phyloP scores from a whole-genome alignment of 2,329 filamentous ascomycete species.

The Coniella vitis region DNA sequence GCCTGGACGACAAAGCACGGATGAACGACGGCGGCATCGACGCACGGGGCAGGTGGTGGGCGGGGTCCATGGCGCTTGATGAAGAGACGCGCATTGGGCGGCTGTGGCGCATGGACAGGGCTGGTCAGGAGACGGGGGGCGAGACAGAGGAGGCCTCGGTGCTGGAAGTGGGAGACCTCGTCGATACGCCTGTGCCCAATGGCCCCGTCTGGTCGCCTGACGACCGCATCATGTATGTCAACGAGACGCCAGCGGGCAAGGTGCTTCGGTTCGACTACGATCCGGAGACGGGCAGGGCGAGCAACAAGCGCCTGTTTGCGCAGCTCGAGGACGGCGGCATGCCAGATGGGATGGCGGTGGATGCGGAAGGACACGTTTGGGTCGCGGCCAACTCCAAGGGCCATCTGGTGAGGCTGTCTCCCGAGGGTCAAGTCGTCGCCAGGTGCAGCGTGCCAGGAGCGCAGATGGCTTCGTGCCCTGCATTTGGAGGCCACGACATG shows the following conservation, averaged over 20 bases:
- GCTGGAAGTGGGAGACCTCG: conserved; percentile 9
- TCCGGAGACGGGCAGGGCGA: neutral
- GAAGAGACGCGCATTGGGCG: conserved; percentile 19
- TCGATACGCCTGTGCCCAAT: conserved; percentile 19
- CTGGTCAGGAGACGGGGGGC: conserved; percentile 5
- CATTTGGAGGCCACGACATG: conserved; percentile 13
- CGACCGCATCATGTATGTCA: conserved; percentile 12
- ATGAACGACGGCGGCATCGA: conserved; percentile 23
- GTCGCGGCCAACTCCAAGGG: conserved; percentile 16
- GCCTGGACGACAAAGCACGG: conserved; percentile 18
- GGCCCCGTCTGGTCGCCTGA: conserved; percentile 22
- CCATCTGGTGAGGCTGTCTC: conserved; percentile 15
- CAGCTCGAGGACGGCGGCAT: conserved; percentile 8
- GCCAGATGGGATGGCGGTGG: conserved; percentile 13
- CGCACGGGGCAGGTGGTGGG: conserved; percentile 20
- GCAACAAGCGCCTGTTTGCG: conserved; percentile 9
- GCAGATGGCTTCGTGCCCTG: conserved; percentile 17
- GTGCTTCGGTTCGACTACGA: conserved; percentile 11
- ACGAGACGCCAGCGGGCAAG: conserved; percentile 11
- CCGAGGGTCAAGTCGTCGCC: conserved; percentile 6
- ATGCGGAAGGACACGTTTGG: conserved; percentile 11
- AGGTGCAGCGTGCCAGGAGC: conserved; percentile 12
- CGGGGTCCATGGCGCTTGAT: conserved; percentile 20
- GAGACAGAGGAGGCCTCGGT: conserved; percentile 4
- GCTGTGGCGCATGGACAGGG: conserved; percentile 19